Percentiles rank a stretch among this genome's conserved stretches.
These are phyloP conservation scores for Gigaspora rosea DNA, from an alignment of 192 early-diverging fungal species.

Conservation along the genomic window DNA sequence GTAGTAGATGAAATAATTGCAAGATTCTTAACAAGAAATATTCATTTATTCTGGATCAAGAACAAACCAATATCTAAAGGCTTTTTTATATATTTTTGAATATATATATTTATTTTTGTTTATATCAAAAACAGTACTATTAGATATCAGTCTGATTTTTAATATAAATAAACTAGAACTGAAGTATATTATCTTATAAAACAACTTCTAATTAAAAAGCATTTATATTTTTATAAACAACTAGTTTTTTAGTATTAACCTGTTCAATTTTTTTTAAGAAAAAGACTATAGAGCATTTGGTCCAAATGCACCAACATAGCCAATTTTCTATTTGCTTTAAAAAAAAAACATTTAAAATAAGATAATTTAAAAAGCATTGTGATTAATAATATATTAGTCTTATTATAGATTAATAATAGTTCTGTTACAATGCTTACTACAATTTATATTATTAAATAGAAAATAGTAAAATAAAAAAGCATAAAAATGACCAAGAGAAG, in stretches of 20 bases:
- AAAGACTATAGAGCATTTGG: conserved; percentile 9
- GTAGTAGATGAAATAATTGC: neutral
- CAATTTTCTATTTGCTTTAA: neutral
- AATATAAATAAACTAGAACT: neutral
- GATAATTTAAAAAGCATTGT: conserved; percentile 24
- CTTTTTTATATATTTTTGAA: neutral
- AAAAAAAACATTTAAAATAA: conserved; percentile 23
- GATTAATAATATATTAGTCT: neutral
- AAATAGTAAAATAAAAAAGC: neutral
- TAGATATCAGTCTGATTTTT: neutral
- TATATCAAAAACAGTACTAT: neutral
- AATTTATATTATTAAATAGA: neutral
- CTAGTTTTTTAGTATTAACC: conserved; percentile 33
- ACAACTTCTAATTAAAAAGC: conserved; percentile 21
- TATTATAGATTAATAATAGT: neutral
- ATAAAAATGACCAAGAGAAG: conserved; percentile 13
- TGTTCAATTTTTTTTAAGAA: conserved; percentile 30
- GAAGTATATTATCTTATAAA: conserved; percentile 32
- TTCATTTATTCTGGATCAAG: neutral
- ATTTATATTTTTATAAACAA: conserved; percentile 36
- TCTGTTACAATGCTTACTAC: neutral
- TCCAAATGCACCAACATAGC: neutral
- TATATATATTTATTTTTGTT: neutral
- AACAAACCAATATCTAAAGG: neutral
- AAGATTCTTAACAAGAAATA: neutral